Conservation (phyloP, 345 rosid species). For the Citrus inodora region DNA sequence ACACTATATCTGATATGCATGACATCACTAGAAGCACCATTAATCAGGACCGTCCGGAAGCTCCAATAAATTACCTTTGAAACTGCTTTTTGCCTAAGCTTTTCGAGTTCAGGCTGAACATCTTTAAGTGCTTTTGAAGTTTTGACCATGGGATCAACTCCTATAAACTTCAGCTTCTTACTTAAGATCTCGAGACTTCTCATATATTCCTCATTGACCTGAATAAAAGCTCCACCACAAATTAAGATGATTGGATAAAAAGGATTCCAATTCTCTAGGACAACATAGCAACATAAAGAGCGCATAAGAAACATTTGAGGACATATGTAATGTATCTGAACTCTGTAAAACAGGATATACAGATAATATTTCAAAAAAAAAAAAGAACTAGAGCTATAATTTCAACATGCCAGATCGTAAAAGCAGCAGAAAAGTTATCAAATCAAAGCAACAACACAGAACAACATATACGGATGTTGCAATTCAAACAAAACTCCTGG, state of each 20-base stretch:
- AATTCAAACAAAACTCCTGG: not conserved
- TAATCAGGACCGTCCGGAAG: slow-evolving; percentile 6
- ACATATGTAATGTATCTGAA: not conserved
- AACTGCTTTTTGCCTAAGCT: slow-evolving; percentile 92
- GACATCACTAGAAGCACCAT: not conserved
- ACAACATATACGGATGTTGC: not conserved
- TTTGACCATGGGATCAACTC: slow-evolving; percentile 71
- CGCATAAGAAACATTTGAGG: not conserved
- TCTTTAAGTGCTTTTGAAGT: slow-evolving; percentile 90
- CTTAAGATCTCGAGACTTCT: slow-evolving; percentile 86
- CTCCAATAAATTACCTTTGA: slow-evolving; percentile 61
- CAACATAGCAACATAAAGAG: not conserved
- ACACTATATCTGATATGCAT: not conserved
- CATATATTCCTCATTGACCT: slow-evolving; percentile 94
- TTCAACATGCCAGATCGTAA: not conserved
- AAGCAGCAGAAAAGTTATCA: not conserved
- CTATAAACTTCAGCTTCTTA: slow-evolving; percentile 86
- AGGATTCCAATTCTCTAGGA: not conserved
- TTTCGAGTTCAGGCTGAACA: slow-evolving; percentile 97
- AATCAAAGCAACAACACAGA: not conserved
- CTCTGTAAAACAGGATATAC: not conserved
- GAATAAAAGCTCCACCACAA: slow-evolving; percentile 28
- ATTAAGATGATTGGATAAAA: slow-evolving; percentile 4
- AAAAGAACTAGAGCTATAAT: not conserved
- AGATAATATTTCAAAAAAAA: not conserved